Percentiles rank a stretch among this genome's conserved stretches.
These are phyloP conservation scores for Allium sativum DNA, from an alignment of 106 monocot species.

Conservation along the genomic window DNA sequence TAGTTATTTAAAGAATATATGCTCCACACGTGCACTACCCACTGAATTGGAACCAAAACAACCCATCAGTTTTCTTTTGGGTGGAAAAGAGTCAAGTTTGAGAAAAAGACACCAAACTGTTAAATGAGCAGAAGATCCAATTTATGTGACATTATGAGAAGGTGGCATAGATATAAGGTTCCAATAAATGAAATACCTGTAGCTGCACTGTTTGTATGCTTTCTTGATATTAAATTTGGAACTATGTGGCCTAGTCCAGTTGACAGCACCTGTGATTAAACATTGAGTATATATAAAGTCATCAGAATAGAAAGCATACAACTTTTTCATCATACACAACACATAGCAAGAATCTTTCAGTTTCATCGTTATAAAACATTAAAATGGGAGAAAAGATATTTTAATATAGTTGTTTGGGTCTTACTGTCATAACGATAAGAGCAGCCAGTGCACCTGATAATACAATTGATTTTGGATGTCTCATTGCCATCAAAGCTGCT, in stretches of 20 bases:
- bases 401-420: background rate
- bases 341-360: background rate
- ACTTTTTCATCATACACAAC: no score
- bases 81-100: background rate
- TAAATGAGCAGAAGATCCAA: background rate
- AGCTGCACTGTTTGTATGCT: slow-evolving; percentile 91
- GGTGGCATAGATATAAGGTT: background rate
- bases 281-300: background rate
- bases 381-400: background rate
- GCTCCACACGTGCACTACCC: slow-evolving; percentile 72
- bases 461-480: slow-evolving; percentile 92
- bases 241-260: slow-evolving; percentile 96
- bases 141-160: no score
- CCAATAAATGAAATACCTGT: slow-evolving; percentile 45
- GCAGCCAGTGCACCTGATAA: slow-evolving; percentile 87
- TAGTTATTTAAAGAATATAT: slow-evolving; percentile 4
- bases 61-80: background rate
- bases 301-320: background rate
- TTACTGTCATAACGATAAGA: slow-evolving; percentile 91
- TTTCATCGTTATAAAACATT: background rate
- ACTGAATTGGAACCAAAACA: background rate
- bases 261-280: slow-evolving; percentile 50
- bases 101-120: background rate
- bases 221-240: slow-evolving; percentile 94
- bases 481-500: slow-evolving; percentile 96